These are phyloP conservation scores for Magnusiomyces sp. DNA, from an alignment of 1,139 yeast species.

Conservation along the genomic window DNA sequence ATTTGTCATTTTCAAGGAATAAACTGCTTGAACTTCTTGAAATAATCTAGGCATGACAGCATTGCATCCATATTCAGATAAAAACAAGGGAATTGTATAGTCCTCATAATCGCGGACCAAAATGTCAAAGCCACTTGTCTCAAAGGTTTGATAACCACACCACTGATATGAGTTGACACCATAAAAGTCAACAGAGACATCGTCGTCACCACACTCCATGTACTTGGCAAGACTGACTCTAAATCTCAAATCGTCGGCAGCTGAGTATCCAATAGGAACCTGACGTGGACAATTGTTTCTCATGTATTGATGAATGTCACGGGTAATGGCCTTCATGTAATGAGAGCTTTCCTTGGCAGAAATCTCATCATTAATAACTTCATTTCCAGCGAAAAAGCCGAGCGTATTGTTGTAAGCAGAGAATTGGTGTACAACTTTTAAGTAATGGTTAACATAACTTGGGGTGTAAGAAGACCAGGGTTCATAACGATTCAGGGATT, in stretches of 20 bases:
- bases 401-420: conserved; percentile 72
- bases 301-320: conserved; percentile 84
- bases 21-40: conserved; percentile 54
- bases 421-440: conserved; percentile 75
- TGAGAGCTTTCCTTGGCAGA: conserved; percentile 54
- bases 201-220: conserved; percentile 58
- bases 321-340: conserved; percentile 80
- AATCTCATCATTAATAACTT: conserved; percentile 72
- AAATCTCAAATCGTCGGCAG: conserved; percentile 71
- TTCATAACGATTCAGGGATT: conserved; percentile 62
- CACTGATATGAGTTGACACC: conserved; percentile 87
- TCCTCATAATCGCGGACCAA: conserved; percentile 53
- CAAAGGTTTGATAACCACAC: conserved; percentile 65
- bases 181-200: conserved; percentile 72
- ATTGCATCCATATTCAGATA: conserved; percentile 78
- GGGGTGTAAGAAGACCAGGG: conserved; percentile 63
- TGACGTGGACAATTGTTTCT: conserved; percentile 55
- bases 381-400: conserved; percentile 93
- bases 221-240: conserved; percentile 74
- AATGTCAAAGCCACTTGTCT: conserved; percentile 57
- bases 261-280: conserved; percentile 89
- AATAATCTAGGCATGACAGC: conserved; percentile 49
- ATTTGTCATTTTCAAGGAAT: conserved; percentile 37
- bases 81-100: conserved; percentile 69
- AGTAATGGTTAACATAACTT: conserved; percentile 42